phyloP scores from a whole-genome alignment of 352 stramenopile genomes.

The Phytophthora cactorum region DNA sequence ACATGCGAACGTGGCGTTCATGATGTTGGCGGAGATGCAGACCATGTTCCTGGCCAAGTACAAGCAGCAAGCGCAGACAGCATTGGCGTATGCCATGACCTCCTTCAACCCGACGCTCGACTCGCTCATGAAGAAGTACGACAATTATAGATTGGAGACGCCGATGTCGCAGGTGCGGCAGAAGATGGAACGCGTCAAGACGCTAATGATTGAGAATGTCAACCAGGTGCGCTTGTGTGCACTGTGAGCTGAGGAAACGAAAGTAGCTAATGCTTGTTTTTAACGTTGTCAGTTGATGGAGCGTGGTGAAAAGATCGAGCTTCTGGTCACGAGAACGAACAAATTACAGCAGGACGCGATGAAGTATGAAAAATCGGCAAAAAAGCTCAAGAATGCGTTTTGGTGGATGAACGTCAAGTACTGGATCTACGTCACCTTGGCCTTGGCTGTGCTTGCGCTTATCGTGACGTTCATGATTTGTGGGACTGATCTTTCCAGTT shows the following conservation, averaged over 20 bases:
- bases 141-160: slow-evolving; percentile 85
- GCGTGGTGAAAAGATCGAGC: slow-evolving; percentile 98
- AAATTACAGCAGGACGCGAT: slow-evolving; percentile 96
- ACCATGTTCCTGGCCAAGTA: slow-evolving; percentile 69
- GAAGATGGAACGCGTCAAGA: slow-evolving; percentile 98
- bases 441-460: slow-evolving; percentile 62
- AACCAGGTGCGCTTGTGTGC: slow-evolving; percentile 58
- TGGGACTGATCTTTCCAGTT: slow-evolving; percentile 74
- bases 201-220: slow-evolving; percentile 99
- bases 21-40: slow-evolving; percentile 76
- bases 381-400: slow-evolving; percentile 91
- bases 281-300: slow-evolving; percentile 88
- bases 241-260: background rate
- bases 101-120: slow-evolving; percentile 68
- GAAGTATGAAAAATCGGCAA: slow-evolving; percentile 95
- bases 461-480: slow-evolving; percentile 77
- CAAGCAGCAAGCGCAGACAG: slow-evolving; percentile 66
- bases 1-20: slow-evolving; percentile 74
- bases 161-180: slow-evolving; percentile 83
- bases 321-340: slow-evolving; percentile 85
- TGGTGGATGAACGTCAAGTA: slow-evolving; percentile 91
- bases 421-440: slow-evolving; percentile 64
- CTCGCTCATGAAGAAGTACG: slow-evolving; percentile 83
- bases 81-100: slow-evolving; percentile 74
- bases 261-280: background rate